phyloP scores from a whole-genome alignment of 306 rosid species.

The Heteromeles arbutifolia region DNA sequence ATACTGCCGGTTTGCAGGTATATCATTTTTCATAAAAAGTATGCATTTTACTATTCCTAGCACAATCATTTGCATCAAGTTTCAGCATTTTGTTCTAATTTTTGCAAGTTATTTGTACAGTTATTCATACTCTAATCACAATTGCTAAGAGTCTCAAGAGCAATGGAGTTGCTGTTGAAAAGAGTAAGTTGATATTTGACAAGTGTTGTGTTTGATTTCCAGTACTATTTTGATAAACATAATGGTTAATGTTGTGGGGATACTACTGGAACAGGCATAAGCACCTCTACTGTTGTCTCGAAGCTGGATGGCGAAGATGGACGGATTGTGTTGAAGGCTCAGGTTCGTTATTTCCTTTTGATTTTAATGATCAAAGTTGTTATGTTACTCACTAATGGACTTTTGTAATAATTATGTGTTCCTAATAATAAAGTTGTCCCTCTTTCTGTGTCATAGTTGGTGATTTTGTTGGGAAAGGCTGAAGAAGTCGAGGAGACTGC shows the following conservation, averaged over 20 bases:
- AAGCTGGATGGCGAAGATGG: constrained; percentile 32
- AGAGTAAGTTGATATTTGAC: constrained; percentile 35
- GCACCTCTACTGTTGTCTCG: constrained; percentile 33
- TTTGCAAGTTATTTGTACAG: constrained; percentile 24
- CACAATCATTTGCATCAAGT: background rate
- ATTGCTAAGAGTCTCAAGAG: constrained; percentile 55
- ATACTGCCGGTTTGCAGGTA: too few relatives aligned
- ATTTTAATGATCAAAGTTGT: background rate
- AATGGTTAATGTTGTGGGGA: constrained; percentile 9
- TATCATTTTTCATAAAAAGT: too few relatives aligned
- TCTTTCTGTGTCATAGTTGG: constrained; percentile 21
- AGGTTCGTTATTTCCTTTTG: constrained; percentile 30
- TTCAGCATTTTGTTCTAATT: constrained; percentile 12
- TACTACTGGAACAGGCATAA: constrained; percentile 20
- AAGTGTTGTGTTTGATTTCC: background rate
- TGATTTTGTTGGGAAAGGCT: constrained; percentile 20
- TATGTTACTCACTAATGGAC: background rate
- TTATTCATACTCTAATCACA: constrained; percentile 58
- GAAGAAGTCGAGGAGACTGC: constrained; percentile 18
- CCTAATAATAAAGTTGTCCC: background rate
- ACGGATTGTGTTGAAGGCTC: constrained; percentile 41
- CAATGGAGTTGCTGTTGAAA: constrained; percentile 47
- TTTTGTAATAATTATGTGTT: background rate
- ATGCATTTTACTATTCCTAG: too few relatives aligned
- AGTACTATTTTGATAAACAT: background rate